phyloP scores from a whole-genome alignment of 768 basidiomycete genomes.

The Amanita pseudoporphyria region DNA sequence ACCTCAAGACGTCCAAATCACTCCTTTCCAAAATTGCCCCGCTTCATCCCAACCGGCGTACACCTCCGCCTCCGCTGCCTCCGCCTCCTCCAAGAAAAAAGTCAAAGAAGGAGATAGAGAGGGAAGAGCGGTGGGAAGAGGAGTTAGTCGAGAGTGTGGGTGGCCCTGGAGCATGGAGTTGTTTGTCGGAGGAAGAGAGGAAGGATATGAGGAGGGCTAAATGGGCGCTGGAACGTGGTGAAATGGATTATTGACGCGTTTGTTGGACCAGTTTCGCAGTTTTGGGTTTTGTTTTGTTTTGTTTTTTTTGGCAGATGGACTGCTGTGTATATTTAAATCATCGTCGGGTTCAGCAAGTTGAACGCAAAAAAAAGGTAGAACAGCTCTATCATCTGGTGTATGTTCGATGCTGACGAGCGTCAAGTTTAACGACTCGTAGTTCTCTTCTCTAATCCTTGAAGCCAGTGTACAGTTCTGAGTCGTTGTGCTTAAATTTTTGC shows the following conservation, averaged over 20 bases:
- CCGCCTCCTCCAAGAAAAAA: constrained; percentile 66
- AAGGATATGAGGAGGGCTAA: constrained; percentile 49
- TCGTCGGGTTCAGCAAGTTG: no score
- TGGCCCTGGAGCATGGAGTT: constrained; percentile 50
- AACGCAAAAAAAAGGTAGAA: no score
- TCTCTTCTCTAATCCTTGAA: no score
- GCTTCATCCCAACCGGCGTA: constrained; percentile 61
- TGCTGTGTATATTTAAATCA: no score
- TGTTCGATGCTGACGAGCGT: no score
- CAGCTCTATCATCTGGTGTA: no score
- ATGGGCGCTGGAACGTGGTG: constrained; percentile 52
- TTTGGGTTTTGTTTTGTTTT: no score
- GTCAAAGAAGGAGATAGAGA: constrained; percentile 67
- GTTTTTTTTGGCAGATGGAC: no score
- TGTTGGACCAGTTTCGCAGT: neutral
- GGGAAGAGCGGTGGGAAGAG: constrained; percentile 75
- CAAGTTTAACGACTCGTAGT: no score
- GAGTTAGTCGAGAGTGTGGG: constrained; percentile 67
- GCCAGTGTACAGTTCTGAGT: no score
- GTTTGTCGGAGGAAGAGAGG: constrained; percentile 39
- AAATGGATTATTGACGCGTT: constrained; percentile 37
- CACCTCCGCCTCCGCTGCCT: constrained; percentile 66
- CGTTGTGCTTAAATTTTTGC: no score
- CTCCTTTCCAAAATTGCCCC: constrained; percentile 64
- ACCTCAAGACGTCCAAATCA: constrained; percentile 53